Base-by-base conservation (phyloP, 192 early-diverging fungal genomes). In the Backusella tarrabulga region DNA sequence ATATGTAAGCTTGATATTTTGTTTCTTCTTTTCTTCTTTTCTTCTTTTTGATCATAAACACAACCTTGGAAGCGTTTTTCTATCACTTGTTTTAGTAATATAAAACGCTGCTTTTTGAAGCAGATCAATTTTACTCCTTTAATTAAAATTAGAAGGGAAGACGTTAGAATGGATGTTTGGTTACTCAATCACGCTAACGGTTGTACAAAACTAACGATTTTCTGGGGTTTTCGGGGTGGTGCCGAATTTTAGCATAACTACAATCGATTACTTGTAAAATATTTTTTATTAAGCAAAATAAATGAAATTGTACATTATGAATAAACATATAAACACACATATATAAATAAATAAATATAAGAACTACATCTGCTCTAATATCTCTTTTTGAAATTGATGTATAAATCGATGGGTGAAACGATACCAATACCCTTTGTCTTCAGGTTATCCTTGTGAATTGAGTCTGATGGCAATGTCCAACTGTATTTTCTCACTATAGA, bases 401-500 rank as follows among this genome's bases (percentile, higher is more conserved):
- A 12, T n/a, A 77, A n/a, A 29, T 70, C 34, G 3, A 32, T 34
- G 9, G 76, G 41, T 17, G 50, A 38, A 21, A 77, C 69, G 35
- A 77, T 69, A 44, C 68, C 76, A 70, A 77, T 14, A n/a, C 46
- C 68, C 17, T 56, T 29, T 7, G 76, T 71, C 1, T 52, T 40
- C 0, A 77, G 12, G 15, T 26, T 60, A 15, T 78, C 46, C 26
- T 41, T 68, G n/a, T 78, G 77, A 21, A 78, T 63, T 14, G 78
- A 68, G 52, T 79, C 41, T 41, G 50, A n/a, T 23, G 78, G 78
- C 17, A 79, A 19, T 12, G 35, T 19, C 78, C 78, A 79, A 17
- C 15, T 69, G 42, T 79, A 79, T 36, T 79, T 79, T 17, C 78
- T 66, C 46, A 79, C 76, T 77, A 67, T 29, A 36, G 7, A 76